These are phyloP conservation scores for Botrytis byssoidea DNA, from an alignment of 2,329 filamentous ascomycete species.

Conservation along the genomic window DNA sequence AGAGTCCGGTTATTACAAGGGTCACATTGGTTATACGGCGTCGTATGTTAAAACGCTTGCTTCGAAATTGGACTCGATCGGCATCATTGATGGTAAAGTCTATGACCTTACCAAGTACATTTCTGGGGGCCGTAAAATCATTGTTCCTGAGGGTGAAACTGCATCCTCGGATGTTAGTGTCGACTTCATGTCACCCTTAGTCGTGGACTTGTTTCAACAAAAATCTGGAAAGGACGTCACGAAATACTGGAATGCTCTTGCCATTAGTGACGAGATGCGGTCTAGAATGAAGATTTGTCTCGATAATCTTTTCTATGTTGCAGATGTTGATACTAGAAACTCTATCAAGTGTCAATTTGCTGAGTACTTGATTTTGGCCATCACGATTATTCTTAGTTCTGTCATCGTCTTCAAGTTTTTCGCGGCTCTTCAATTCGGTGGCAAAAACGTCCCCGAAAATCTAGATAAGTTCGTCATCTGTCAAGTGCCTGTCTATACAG, in stretches of 20 bases:
- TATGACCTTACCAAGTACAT: constrained; percentile 90
- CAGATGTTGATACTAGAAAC: constrained; percentile 86
- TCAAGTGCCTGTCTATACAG: constrained; percentile 95
- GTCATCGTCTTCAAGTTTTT: constrained; percentile 96
- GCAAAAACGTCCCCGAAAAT: constrained; percentile 89
- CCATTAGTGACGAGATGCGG: constrained; percentile 56
- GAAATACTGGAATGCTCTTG: constrained; percentile 75
- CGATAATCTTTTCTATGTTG: constrained; percentile 93
- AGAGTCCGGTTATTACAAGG: constrained; percentile 78
- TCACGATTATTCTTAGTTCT: constrained; percentile 74
- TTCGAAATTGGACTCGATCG: constrained; percentile 63
- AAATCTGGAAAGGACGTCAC: constrained; percentile 77
- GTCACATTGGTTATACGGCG: constrained; percentile 78
- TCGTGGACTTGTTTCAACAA: constrained; percentile 74
- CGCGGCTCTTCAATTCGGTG: constrained; percentile 89
- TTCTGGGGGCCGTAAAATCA: constrained; percentile 66
- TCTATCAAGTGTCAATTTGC: constrained; percentile 83
- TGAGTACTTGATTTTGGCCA: constrained; percentile 81
- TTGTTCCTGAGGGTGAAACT: constrained; percentile 53
- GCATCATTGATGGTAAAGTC: constrained; percentile 73
- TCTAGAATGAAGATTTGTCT: constrained; percentile 76
- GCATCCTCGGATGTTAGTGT: constrained; percentile 52
- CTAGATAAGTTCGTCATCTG: constrained; percentile 98
- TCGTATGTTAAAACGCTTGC: constrained; percentile 73
- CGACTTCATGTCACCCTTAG: constrained; percentile 77